Base-by-base conservation (phyloP, 2,329 filamentous ascomycete species). In the Dactylonectria estremocensis region DNA sequence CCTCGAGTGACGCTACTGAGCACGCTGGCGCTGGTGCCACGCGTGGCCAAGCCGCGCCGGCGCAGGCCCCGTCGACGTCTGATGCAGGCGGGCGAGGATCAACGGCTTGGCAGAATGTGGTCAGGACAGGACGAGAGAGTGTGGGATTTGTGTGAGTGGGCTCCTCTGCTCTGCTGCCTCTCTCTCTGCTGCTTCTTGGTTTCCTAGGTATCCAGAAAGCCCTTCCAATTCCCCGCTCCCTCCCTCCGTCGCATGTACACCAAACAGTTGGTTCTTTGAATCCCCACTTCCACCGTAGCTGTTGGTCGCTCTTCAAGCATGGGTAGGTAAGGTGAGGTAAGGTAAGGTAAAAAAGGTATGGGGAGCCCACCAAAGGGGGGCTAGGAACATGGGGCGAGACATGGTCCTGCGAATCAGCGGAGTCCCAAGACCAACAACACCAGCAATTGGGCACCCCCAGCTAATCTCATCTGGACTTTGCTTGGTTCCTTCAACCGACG, bases 381-480 rank as follows among this genome's bases (percentile, higher is more conserved):
- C 56, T 16, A 35, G 33, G 22, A 45, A 43, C 35, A 53, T 37
- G 56, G 46, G 48, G 22, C 35, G 20, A 35, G 45, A 14, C 35
- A 2, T 18, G 22, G 53, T 50, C 35, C 40, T 53, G 58, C 48
- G 58, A 61, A 61, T 61, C 58, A 61, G 58, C 45, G 58, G 58
- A 61, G 58, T 45, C 35, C 10, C 14, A 14, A 16, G 8, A 22
- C 48, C 37, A 49, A 58, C 43, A 45, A 31, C 43, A 31, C 28
- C 48, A 20, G 24, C 24, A 28, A 28, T 28, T 43, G 40, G 14
- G 14, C 35, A 40, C 35, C 37, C 37, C 40, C 14, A n/a, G 6
- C 14, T n/a, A 43, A n/a, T 33, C 50, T 28, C 24, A 28, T 28
- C 24, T 28, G 24, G 24, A 28, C 24, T 28, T 28, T 3, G 3